Evolutionary conservation across 768 basidiomycete species (phyloP).

Genomic region (Boletus fagicola): DNA sequence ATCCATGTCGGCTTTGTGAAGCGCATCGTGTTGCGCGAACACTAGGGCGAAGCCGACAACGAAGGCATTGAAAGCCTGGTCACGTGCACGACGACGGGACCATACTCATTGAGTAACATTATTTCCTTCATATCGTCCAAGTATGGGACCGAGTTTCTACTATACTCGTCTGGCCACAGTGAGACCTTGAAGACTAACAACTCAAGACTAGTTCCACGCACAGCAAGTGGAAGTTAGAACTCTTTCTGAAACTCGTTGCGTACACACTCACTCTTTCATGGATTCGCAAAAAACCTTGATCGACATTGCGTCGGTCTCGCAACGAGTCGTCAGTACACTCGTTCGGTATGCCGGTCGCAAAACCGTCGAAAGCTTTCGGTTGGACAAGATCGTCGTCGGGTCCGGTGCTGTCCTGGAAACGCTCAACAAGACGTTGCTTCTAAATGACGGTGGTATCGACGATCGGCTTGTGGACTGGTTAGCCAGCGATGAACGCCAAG

Average conservation of each 20-base stretch:
- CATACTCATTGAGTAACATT: no score
- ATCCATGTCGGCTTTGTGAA: constrained; percentile 92
- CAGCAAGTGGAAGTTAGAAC: no score
- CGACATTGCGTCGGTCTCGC: background rate
- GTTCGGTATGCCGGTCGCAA: background rate
- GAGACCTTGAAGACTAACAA: no score
- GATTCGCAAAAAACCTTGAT: background rate
- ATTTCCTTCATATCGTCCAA: no score
- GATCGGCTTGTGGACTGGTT: background rate
- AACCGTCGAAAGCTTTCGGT: background rate
- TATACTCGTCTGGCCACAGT: no score
- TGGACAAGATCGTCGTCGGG: background rate
- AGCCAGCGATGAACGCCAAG: background rate
- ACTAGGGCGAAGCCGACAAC: background rate
- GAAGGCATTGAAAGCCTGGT: background rate
- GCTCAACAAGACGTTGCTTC: background rate
- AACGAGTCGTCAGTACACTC: background rate
- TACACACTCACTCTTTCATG: background rate
- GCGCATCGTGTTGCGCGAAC: constrained; percentile 49
- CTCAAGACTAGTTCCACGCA: no score
- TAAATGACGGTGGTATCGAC: background rate
- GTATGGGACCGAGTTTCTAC: no score
- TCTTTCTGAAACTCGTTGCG: no score
- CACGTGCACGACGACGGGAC: background rate
- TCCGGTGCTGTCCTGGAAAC: background rate